Evolutionary conservation across 805 yeast genomes (phyloP).

Genomic region (Hermanozyma aechmeae): DNA sequence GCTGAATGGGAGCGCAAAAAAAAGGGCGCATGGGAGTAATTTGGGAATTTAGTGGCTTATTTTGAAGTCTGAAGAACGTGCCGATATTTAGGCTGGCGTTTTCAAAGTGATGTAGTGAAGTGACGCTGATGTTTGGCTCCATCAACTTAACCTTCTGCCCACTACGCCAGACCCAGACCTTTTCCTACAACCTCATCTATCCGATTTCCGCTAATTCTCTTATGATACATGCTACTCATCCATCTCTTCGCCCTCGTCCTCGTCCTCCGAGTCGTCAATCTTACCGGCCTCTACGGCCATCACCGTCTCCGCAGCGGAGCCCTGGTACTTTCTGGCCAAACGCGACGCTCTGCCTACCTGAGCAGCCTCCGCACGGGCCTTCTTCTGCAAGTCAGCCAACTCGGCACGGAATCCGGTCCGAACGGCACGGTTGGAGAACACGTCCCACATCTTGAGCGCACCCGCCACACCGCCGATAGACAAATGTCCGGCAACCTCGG

Average conservation of each 20-base stretch:
- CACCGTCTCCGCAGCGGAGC: slow-evolving; percentile 42
- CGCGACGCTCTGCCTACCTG: slow-evolving; percentile 55
- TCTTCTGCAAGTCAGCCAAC: slow-evolving; percentile 41
- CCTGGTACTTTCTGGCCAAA: slow-evolving; percentile 63
- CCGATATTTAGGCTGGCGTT: too few species aligned
- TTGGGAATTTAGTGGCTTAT: too few species aligned
- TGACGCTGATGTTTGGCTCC: too few species aligned
- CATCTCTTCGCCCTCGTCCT: slow-evolving; percentile 41
- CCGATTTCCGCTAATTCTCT: too few species aligned
- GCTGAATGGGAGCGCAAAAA: too few species aligned
- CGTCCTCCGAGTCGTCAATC: slow-evolving; percentile 45
- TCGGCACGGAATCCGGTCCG: slow-evolving; percentile 58
- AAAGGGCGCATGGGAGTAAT: too few species aligned
- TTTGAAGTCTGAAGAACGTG: too few species aligned
- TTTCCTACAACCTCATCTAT: too few species aligned
- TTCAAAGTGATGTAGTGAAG: too few species aligned
- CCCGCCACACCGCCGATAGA: slow-evolving; percentile 82
- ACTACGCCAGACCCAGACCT: too few species aligned
- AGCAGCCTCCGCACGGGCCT: slow-evolving; percentile 51
- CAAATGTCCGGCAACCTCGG: slow-evolving; percentile 76
- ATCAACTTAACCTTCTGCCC: too few species aligned
- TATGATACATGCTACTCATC: slow-evolving; percentile 21
- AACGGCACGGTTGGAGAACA: slow-evolving; percentile 72
- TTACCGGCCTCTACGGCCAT: slow-evolving; percentile 57
- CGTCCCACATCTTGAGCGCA: slow-evolving; percentile 87